Conservation (phyloP, 495 filamentous ascomycete species). For the Tuber magnatum region DNA sequence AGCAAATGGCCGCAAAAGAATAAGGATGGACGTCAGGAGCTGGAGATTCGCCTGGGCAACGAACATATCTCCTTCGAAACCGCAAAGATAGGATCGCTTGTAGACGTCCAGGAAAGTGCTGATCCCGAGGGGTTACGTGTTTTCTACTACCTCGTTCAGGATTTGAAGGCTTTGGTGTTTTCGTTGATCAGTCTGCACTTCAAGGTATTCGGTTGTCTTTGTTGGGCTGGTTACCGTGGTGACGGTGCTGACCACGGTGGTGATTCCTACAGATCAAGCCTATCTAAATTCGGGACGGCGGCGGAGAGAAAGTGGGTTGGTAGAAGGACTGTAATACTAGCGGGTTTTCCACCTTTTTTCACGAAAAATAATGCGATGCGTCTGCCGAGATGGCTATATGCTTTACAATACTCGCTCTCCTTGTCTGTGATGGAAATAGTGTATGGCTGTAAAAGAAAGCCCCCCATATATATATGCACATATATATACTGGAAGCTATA, state of each 20-base stretch:
- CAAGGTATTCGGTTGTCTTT: conserved; percentile 55
- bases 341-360: background rate
- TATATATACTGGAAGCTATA: background rate
- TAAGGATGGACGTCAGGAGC: conserved; percentile 94
- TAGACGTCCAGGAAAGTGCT: conserved; percentile 90
- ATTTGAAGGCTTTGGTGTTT: conserved; percentile 94
- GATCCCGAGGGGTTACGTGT: conserved; percentile 95
- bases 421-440: background rate
- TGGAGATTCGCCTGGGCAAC: conserved; percentile 88
- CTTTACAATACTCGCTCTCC: background rate
- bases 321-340: conserved; percentile 1
- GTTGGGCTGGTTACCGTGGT: conserved; percentile 1
- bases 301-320: background rate
- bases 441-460: background rate
- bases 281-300: conserved; percentile 49
- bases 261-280: conserved; percentile 60
- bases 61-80: conserved; percentile 99
- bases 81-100: conserved; percentile 94
- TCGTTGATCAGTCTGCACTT: conserved; percentile 94
- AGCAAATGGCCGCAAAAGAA: conserved; percentile 99
- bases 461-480: background rate
- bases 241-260: background rate
- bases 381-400: background rate
- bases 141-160: conserved; percentile 99
- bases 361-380: background rate